A percentile compares a stretch with the other conserved stretches of the same genome.
These are phyloP conservation scores for Spergularia bocconei DNA, from an alignment of 148 eudicot species.

Conservation along the genomic window DNA sequence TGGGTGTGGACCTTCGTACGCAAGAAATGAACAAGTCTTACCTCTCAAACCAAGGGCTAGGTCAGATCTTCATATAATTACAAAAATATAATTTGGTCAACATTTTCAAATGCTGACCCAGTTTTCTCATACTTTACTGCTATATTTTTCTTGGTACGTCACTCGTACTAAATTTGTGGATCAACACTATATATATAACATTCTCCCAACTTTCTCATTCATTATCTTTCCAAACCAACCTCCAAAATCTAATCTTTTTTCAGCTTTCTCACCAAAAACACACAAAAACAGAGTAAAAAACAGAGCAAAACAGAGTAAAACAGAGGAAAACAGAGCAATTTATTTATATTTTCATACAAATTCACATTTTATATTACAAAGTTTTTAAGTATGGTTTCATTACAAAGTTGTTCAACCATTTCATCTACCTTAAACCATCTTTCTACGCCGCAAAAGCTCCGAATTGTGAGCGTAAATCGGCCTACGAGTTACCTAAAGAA, in stretches of 20 bases:
- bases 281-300: background rate
- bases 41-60: background rate
- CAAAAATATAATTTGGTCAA: slow-evolving; percentile 13
- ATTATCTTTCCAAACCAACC: background rate
- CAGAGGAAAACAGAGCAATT: slow-evolving; percentile 9
- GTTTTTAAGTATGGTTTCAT: slow-evolving; percentile 16
- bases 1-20: background rate
- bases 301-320: background rate
- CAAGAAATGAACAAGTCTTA: slow-evolving; percentile 14
- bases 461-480: background rate
- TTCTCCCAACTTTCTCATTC: background rate
- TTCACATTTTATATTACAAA: background rate
- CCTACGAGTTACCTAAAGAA: slow-evolving; percentile 16
- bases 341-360: background rate
- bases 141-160: background rate
- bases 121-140: background rate
- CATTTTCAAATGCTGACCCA: slow-evolving; percentile 16
- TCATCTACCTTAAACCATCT: background rate
- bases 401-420: slow-evolving; percentile 1
- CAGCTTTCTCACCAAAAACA: too few relatives aligned
- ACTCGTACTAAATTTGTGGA: background rate
- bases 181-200: background rate
- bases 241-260: background rate
- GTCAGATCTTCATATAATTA: slow-evolving; percentile 3
- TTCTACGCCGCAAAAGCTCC: slow-evolving; percentile 3